These are phyloP conservation scores for Mycena latifolia DNA, from an alignment of 768 basidiomycete genomes.

Conservation along the genomic window DNA sequence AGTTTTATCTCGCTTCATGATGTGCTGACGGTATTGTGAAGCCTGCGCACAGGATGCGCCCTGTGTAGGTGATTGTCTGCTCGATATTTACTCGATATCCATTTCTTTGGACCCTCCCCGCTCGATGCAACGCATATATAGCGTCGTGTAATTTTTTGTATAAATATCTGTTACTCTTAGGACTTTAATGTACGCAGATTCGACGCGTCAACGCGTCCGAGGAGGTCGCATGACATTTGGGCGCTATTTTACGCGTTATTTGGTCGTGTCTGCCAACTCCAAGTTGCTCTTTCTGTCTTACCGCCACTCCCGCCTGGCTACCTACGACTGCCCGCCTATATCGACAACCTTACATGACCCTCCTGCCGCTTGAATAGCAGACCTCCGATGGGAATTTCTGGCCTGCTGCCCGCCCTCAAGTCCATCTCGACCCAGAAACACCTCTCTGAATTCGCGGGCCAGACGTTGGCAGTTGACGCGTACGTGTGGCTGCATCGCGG, in stretches of 20 bases:
- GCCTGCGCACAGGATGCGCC: conserved; percentile 20
- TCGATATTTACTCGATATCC: too few species aligned
- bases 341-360: neutral
- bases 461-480: conserved; percentile 92
- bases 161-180: too few species aligned
- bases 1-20: neutral
- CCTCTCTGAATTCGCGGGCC: conserved; percentile 85
- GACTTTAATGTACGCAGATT: neutral
- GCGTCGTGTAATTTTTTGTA: too few species aligned
- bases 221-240: neutral
- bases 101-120: too few species aligned
- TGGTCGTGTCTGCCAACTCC: neutral
- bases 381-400: conserved; percentile 83
- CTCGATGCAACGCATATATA: too few species aligned
- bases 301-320: neutral
- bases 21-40: conserved; percentile 3
- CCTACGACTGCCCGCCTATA: neutral
- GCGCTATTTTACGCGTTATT: conserved; percentile 9
- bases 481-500: conserved; percentile 97
- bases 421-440: conserved; percentile 85
- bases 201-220: conserved; percentile 6
- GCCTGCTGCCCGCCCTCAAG: conserved; percentile 91
- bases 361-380: neutral
- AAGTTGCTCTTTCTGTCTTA: neutral
- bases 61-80: conserved; percentile 8